These are phyloP conservation scores for Termitomyces sp. DNA, from an alignment of 768 basidiomycete species.

Conservation along the genomic window DNA sequence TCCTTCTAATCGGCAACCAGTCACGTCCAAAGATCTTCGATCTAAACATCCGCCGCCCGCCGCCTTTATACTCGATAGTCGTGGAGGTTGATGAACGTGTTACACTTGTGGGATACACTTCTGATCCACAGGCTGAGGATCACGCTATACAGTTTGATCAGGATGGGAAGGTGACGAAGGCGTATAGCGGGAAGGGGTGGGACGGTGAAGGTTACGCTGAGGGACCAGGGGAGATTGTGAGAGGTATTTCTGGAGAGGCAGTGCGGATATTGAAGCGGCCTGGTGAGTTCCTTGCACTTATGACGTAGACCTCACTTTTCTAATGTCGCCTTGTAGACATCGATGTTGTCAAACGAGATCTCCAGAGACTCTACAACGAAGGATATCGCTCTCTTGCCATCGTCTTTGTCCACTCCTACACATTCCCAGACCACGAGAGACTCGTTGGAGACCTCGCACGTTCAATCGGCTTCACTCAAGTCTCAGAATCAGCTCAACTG, in stretches of 20 bases:
- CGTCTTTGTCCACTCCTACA: conserved; percentile 89
- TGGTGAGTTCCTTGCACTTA: conserved; percentile 33
- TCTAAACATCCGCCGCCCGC: conserved; percentile 77
- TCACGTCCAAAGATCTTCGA: conserved; percentile 94
- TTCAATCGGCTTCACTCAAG: conserved; percentile 81
- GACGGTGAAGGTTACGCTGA: conserved; percentile 68
- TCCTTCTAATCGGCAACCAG: conserved; percentile 92
- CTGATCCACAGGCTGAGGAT: conserved; percentile 77
- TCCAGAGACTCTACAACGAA: conserved; percentile 68
- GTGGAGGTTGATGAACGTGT: conserved; percentile 87
- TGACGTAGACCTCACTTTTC: background rate
- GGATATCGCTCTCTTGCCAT: conserved; percentile 90
- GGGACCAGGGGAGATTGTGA: conserved; percentile 76
- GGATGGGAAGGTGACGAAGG: conserved; percentile 58
- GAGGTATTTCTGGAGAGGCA: conserved; percentile 85
- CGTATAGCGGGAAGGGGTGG: conserved; percentile 78
- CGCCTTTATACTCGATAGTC: conserved; percentile 74
- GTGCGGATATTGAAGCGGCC: conserved; percentile 78
- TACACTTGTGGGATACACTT: conserved; percentile 90
- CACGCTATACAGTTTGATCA: conserved; percentile 77
- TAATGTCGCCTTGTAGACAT: conserved; percentile 37
- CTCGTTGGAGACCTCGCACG: conserved; percentile 70
- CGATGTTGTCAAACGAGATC: conserved; percentile 49
- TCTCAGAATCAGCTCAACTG: conserved; percentile 85
- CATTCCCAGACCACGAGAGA: conserved; percentile 82